Evolutionary conservation across 805 yeast species (phyloP), one percentile per base, ranked within the genome.

Genomic region (Candida golubevii): DNA sequence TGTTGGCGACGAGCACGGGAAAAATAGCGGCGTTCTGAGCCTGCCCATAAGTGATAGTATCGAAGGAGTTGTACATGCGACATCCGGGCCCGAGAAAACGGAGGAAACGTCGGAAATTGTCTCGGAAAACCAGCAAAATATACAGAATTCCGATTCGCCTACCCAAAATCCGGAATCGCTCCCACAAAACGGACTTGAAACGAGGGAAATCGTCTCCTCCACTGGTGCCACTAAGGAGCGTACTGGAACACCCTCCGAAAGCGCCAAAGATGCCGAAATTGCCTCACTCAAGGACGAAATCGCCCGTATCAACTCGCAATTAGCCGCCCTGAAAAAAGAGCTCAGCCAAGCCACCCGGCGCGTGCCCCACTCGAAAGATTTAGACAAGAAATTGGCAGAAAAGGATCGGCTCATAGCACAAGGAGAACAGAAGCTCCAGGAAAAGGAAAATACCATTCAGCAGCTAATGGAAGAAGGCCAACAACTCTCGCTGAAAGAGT

Each of bases 381-480:
- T 26, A 14, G 42, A 43, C 7, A 29, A 32, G n/a, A 38, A 31
- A 7, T 26, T 43, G 27, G 46, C 39, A 6, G 46, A 43, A 14
- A 43, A 43, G 23, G 46, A 43, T 5, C 18, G 15, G 26, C 30
- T 35, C n/a, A 36, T 43, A n/a, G 13, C 36, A 5, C 42, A 35
- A 6, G 50, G 57, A 44, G 54, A 45, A 49, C 68, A 53, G 50
- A 73, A 63, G 44, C 61, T 62, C 38, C 65, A 50, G 55, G 78
- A 62, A 54, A 83, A 69, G 67, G 87, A 89, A 41, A 74, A 69
- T 10, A 77, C 80, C 28, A 80, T 90, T 26, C 75, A 77, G 13
- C 81, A 83, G 45, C 65, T 90, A 27, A 58, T 85, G 57, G 79
- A 77, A 43, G 96, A 89, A 62, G 96, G 96, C 4, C 82, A 84